Conservation (phyloP, 306 rosid genomes). For the Pyrus bretschneideri region DNA sequence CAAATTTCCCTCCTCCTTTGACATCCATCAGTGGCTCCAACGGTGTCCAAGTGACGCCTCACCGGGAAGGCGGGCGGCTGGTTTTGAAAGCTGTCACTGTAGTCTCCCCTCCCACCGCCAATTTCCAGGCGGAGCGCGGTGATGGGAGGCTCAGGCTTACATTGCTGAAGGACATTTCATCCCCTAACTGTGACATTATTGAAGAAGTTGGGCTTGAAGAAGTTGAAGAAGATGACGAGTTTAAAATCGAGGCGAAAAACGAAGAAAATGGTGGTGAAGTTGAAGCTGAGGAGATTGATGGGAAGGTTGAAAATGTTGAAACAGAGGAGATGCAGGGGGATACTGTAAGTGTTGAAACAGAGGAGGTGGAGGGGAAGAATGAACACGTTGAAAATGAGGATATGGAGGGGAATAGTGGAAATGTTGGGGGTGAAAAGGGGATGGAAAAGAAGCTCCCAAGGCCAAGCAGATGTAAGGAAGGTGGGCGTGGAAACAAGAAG, state of each 20-base stretch:
- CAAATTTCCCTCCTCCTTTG: slow-evolving; percentile 63
- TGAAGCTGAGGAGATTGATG: background rate
- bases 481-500: slow-evolving; percentile 34
- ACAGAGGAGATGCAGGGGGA: background rate
- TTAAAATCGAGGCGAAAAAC: background rate
- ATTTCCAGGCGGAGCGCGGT: slow-evolving; percentile 49
- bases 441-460: slow-evolving; percentile 23
- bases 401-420: slow-evolving; percentile 31
- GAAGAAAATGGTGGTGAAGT: background rate
- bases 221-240: background rate
- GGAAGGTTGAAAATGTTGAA: background rate
- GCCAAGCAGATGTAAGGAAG: slow-evolving; percentile 61
- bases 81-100: slow-evolving; percentile 48
- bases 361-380: background rate
- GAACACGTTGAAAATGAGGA: slow-evolving; percentile 3
- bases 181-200: background rate
- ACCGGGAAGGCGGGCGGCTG: slow-evolving; percentile 66
- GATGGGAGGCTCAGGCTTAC: slow-evolving; percentile 63
- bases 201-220: slow-evolving; percentile 6
- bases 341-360: background rate
- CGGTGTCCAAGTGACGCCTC: slow-evolving; percentile 49
- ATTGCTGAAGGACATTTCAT: slow-evolving; percentile 5
- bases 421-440: slow-evolving; percentile 34
- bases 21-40: slow-evolving; percentile 41
- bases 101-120: slow-evolving; percentile 16